Evolutionary conservation across 2,329 filamentous ascomycete genomes (phyloP).

Genomic region (Atkinsonella texensis): DNA sequence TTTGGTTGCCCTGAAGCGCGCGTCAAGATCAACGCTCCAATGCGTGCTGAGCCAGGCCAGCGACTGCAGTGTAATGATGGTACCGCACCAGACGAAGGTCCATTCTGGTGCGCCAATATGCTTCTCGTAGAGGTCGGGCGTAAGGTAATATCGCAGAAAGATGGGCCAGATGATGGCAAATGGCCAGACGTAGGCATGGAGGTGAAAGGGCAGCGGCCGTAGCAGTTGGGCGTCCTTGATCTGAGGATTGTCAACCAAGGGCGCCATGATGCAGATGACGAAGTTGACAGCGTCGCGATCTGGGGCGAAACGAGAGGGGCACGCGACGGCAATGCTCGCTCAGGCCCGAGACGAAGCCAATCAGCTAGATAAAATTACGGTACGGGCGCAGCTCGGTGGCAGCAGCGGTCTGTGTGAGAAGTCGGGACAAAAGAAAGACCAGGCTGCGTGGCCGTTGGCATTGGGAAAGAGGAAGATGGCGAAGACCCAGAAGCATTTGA

Average conservation of each 20-base stretch:
- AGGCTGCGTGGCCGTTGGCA: constrained; percentile 5
- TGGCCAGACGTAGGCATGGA: constrained; percentile 88
- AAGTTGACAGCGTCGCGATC: constrained; percentile 1
- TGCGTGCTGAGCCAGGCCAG: constrained; percentile 92
- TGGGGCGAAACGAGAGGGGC: constrained; percentile 1
- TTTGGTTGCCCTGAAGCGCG: constrained; percentile 65
- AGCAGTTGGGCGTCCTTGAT: constrained; percentile 81
- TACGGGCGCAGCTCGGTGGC: not conserved
- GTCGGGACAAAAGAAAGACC: not conserved
- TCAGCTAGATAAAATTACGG: not conserved
- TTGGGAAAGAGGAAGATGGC: not conserved
- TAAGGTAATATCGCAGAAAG: constrained; percentile 81
- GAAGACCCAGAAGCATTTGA: not conserved
- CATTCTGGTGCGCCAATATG: constrained; percentile 92
- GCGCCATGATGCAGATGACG: constrained; percentile 41
- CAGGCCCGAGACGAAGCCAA: not conserved
- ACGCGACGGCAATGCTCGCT: not conserved
- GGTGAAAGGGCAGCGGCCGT: constrained; percentile 66
- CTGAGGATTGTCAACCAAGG: constrained; percentile 83
- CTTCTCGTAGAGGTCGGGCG: constrained; percentile 71
- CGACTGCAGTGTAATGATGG: constrained; percentile 78
- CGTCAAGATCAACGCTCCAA: constrained; percentile 86
- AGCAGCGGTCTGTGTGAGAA: not conserved
- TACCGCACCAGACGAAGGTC: constrained; percentile 90
- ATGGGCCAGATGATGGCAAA: constrained; percentile 85